phyloP scores from a whole-genome alignment of 179 eudicot genomes.

The Amaranthus tricolor region DNA sequence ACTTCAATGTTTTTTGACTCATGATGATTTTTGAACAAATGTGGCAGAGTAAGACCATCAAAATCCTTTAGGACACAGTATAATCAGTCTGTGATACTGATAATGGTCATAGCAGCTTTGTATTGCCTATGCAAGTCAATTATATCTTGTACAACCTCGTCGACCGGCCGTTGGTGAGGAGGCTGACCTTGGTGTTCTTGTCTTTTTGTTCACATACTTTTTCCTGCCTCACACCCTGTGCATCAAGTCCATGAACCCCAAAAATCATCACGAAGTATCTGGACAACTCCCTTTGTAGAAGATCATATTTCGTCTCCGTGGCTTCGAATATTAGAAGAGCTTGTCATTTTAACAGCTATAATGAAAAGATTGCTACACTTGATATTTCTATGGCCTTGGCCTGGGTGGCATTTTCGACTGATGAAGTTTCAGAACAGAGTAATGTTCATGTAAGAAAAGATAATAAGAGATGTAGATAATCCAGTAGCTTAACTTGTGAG shows the following conservation, averaged over 20 bases:
- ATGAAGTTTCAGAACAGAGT: no score
- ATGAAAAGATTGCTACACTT: no score
- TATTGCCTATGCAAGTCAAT: constrained; percentile 78
- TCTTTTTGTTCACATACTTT: constrained; percentile 63
- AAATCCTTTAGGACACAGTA: constrained; percentile 40
- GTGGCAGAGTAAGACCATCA: constrained; percentile 50
- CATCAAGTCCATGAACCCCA: constrained; percentile 65
- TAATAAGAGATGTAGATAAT: no score
- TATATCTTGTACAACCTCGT: constrained; percentile 66
- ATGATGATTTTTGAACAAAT: background rate
- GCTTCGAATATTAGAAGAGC: no score
- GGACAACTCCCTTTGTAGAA: constrained; percentile 36
- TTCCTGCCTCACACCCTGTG: constrained; percentile 76
- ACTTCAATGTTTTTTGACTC: background rate
- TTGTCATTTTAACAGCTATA: no score
- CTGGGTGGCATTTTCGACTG: no score
- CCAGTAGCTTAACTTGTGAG: no score
- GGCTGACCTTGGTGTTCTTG: constrained; percentile 87
- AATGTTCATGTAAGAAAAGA: no score
- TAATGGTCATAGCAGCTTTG: constrained; percentile 42
- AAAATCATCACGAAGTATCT: constrained; percentile 27
- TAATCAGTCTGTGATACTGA: constrained; percentile 46
- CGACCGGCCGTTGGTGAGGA: constrained; percentile 89
- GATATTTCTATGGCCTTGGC: no score
- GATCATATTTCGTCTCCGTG: background rate